Evolutionary conservation across 768 basidiomycete genomes (phyloP).

Genomic region (Trametes elegans): DNA sequence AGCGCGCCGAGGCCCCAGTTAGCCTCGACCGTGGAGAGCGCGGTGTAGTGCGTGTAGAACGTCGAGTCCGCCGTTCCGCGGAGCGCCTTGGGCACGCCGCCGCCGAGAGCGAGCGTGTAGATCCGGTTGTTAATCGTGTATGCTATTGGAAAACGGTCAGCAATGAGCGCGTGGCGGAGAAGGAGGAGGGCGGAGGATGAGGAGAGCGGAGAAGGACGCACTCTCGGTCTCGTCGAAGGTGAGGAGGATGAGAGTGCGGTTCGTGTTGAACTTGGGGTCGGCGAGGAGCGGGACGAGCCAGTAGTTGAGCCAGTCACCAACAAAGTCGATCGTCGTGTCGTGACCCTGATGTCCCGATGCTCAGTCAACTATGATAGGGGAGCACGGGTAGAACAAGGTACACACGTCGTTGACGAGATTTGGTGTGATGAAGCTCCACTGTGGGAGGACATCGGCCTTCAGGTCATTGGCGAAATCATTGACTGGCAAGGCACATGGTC

Average conservation of each 20-base stretch:
- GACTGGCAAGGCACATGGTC: conserved; percentile 24
- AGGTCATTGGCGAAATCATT: conserved; percentile 61
- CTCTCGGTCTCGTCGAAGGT: conserved; percentile 61
- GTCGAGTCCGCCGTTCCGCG: conserved; percentile 47
- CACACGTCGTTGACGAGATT: conserved; percentile 53
- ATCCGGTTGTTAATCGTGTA: conserved; percentile 46
- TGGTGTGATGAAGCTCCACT: conserved; percentile 64
- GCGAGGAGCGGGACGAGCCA: conserved; percentile 53
- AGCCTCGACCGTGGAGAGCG: conserved; percentile 51
- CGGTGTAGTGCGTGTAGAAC: conserved; percentile 63
- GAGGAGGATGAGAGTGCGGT: conserved; percentile 53
- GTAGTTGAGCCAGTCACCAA: conserved; percentile 43
- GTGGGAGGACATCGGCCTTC: conserved; percentile 46
- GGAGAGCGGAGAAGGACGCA: neutral
- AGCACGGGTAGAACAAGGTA: neutral
- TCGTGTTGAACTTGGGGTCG: conserved; percentile 51
- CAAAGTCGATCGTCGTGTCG: conserved; percentile 53
- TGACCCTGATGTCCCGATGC: conserved; percentile 30
- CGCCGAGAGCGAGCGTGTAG: conserved; percentile 43
- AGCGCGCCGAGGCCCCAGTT: conserved; percentile 65
- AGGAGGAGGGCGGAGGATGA: neutral
- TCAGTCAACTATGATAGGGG: neutral
- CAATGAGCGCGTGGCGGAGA: neutral
- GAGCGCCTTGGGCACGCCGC: conserved; percentile 41
- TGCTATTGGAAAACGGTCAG: conserved; percentile 12